A percentile compares a stretch with the other conserved stretches of the same genome.
Evolutionary conservation across 2,329 filamentous ascomycete genomes (phyloP).

Genomic region (Polytolypa hystricis): DNA sequence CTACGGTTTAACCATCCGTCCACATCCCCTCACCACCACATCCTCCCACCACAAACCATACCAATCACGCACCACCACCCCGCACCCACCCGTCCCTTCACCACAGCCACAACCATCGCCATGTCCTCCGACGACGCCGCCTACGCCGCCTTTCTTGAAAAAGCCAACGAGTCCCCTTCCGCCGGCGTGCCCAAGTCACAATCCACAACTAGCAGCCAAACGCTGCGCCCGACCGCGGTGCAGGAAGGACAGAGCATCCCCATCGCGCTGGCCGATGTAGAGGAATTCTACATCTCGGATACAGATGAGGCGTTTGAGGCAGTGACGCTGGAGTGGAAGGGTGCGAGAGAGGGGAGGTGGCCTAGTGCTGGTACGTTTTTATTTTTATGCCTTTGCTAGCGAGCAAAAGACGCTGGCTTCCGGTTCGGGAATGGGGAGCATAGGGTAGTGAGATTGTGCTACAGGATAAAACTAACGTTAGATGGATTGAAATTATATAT

Average conservation of each 20-base stretch:
- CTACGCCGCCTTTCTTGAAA: constrained; percentile 75
- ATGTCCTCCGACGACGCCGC: constrained; percentile 57
- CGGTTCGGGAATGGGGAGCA: no score
- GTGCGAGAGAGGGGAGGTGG: constrained; percentile 23
- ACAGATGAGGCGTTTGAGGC: constrained; percentile 77
- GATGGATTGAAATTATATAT: no score
- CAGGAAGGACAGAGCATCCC: constrained; percentile 48
- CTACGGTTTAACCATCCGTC: neutral
- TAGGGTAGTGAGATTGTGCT: neutral
- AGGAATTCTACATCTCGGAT: constrained; percentile 65
- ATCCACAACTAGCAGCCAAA: constrained; percentile 11
- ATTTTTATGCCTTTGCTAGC: neutral
- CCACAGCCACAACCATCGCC: neutral
- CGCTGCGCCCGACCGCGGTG: constrained; percentile 5
- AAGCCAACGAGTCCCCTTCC: constrained; percentile 62
- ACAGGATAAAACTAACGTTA: no score
- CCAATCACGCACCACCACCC: constrained; percentile 10
- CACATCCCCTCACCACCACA: neutral
- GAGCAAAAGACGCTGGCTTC: no score
- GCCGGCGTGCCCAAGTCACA: constrained; percentile 15
- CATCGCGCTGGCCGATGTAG: constrained; percentile 41
- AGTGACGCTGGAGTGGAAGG: constrained; percentile 53
- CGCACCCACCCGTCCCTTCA: constrained; percentile 2
- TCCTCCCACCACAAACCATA: constrained; percentile 3
- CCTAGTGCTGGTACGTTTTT: constrained; percentile 23